A percentile compares a stretch with the other conserved stretches of the same genome.
Conservation (phyloP, 345 rosid species). For the Melaleuca quinquenervia region DNA sequence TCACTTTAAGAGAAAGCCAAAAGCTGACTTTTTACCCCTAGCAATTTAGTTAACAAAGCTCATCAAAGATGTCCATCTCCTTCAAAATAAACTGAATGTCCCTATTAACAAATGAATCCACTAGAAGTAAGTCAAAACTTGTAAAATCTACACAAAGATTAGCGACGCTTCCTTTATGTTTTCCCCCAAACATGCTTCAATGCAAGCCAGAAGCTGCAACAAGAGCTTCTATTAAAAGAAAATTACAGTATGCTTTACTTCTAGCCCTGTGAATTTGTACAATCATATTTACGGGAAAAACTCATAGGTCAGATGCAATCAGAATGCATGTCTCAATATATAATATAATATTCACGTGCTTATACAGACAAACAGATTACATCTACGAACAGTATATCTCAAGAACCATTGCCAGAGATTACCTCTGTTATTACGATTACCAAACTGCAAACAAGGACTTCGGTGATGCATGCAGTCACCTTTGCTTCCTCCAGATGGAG, state of each 20-base stretch:
- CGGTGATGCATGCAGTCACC: slow-evolving; percentile 25
- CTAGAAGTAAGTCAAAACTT: not conserved
- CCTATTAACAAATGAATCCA: not conserved
- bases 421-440: slow-evolving; percentile 76
- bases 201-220: not conserved
- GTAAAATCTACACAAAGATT: not conserved
- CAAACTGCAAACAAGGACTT: slow-evolving; percentile 55
- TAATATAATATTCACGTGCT: not conserved
- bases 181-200: not conserved
- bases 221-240: not conserved
- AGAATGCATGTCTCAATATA: not conserved
- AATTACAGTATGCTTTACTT: not conserved
- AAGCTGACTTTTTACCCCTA: not conserved
- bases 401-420: slow-evolving; percentile 1
- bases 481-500: slow-evolving; percentile 30
- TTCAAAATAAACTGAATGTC: not conserved
- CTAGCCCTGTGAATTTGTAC: not conserved
- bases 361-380: not conserved
- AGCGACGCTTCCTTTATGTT: not conserved
- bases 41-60: not conserved
- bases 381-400: not conserved
- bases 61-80: not conserved
- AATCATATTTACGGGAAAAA: not conserved
- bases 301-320: not conserved
- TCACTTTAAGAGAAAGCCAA: not conserved